Percentiles rank a stretch among this genome's conserved stretches.
These are phyloP conservation scores for Solanum paucissectum DNA, from an alignment of 257 asterid species.

Conservation along the genomic window DNA sequence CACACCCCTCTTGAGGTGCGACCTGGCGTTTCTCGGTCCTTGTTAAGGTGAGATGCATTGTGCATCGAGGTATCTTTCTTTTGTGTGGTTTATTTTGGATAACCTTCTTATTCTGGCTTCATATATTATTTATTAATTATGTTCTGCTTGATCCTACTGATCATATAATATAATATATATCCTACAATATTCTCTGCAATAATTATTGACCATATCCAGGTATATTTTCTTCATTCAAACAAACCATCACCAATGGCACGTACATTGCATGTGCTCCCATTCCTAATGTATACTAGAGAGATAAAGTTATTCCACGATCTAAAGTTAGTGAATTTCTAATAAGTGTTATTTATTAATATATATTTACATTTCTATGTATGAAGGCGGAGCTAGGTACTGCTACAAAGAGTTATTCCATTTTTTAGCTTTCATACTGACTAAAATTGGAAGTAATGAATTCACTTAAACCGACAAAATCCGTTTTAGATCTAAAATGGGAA, in stretches of 20 bases:
- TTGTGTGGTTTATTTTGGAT: neutral
- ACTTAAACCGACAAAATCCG: neutral
- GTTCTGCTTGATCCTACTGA: neutral
- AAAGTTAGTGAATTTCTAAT: neutral
- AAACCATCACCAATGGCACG: slow-evolving; percentile 8
- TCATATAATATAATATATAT: neutral
- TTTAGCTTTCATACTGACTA: neutral
- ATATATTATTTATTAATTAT: neutral
- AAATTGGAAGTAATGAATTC: accelerated
- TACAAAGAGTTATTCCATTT: no score
- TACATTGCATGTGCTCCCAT: slow-evolving; percentile 23
- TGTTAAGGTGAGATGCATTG: neutral
- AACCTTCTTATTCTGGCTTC: neutral
- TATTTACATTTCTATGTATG: no score
- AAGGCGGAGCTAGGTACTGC: neutral
- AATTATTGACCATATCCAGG: neutral
- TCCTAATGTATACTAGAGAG: neutral
- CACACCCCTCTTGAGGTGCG: neutral
- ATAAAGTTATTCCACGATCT: neutral
- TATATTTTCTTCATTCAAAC: neutral
- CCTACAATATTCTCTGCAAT: neutral
- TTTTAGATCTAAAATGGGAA: neutral
- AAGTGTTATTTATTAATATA: neutral
- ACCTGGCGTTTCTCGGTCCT: neutral
- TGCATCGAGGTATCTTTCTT: accelerated